phyloP scores from a whole-genome alignment of 2,329 filamentous ascomycete species.

The Hypoxylon sp. region DNA sequence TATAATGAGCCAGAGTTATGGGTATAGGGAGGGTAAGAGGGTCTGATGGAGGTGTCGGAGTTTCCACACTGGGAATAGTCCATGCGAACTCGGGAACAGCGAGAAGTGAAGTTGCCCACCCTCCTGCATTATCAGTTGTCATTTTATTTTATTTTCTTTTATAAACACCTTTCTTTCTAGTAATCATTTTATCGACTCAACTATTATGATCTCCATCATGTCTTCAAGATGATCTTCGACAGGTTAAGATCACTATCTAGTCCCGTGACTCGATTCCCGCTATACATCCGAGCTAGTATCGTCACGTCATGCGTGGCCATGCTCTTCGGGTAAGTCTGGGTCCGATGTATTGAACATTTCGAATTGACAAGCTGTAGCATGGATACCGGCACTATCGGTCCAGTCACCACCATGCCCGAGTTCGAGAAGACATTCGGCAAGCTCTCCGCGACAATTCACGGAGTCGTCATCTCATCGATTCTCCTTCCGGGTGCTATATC shows the following conservation, averaged over 20 bases:
- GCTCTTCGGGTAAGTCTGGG: background rate
- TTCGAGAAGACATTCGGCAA: background rate
- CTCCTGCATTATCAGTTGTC: background rate
- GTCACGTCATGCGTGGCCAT: background rate
- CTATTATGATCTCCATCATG: background rate
- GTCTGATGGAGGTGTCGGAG: background rate
- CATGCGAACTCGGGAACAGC: background rate
- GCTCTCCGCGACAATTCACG: slow-evolving; percentile 1
- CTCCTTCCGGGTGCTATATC: background rate
- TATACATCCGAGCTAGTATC: background rate
- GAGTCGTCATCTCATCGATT: background rate
- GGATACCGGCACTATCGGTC: background rate
- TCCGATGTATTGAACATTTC: background rate
- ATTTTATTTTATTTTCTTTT: background rate
- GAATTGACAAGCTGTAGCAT: background rate
- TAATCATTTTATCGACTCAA: background rate
- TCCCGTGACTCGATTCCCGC: background rate
- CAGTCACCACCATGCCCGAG: background rate
- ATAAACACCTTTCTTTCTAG: background rate
- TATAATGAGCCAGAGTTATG: too few relatives aligned
- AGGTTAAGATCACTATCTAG: background rate
- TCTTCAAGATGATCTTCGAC: background rate
- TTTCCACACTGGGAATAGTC: background rate
- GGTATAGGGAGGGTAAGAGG: too few relatives aligned
- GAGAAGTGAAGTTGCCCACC: too few relatives aligned